phyloP scores from a whole-genome alignment of 139 green algal genomes.

The Nannochloris sp. region DNA sequence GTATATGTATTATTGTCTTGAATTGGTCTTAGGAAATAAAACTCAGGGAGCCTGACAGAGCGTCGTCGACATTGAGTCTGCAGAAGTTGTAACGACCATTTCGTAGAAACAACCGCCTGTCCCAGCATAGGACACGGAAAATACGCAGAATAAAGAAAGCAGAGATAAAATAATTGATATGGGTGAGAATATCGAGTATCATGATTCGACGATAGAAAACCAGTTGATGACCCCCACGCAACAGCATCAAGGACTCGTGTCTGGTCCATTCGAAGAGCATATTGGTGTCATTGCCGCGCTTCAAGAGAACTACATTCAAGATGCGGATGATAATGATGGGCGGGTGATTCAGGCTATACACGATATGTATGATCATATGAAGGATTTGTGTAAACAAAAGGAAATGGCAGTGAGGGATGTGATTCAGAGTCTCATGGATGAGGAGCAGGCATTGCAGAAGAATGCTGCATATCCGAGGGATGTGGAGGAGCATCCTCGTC shows the following conservation, averaged over 20 bases:
- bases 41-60: too few species aligned
- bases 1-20: too few species aligned
- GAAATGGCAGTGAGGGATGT: slow-evolving; percentile 20
- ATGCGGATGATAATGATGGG: slow-evolving; percentile 13
- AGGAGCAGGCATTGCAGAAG: too few species aligned
- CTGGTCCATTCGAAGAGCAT: slow-evolving; percentile 25
- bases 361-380: slow-evolving; percentile 12
- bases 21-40: too few species aligned
- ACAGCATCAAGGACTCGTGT: neutral
- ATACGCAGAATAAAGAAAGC: too few species aligned
- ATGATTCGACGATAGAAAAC: too few species aligned
- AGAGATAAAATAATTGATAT: too few species aligned
- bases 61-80: too few species aligned
- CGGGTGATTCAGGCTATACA: slow-evolving; percentile 5
- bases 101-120: too few species aligned
- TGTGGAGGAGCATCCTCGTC: slow-evolving; percentile 14
- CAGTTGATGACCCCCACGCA: neutral
- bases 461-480: slow-evolving; percentile 9
- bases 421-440: slow-evolving; percentile 9
- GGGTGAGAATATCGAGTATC: too few species aligned
- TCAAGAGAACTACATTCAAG: slow-evolving; percentile 22
- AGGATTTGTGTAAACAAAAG: slow-evolving; percentile 2
- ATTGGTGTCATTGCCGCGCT: slow-evolving; percentile 23
- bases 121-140: too few species aligned
- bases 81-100: too few species aligned